These are phyloP conservation scores for Nothophytophthora sp. DNA, from an alignment of 352 stramenopile genomes.

Conservation along the genomic window DNA sequence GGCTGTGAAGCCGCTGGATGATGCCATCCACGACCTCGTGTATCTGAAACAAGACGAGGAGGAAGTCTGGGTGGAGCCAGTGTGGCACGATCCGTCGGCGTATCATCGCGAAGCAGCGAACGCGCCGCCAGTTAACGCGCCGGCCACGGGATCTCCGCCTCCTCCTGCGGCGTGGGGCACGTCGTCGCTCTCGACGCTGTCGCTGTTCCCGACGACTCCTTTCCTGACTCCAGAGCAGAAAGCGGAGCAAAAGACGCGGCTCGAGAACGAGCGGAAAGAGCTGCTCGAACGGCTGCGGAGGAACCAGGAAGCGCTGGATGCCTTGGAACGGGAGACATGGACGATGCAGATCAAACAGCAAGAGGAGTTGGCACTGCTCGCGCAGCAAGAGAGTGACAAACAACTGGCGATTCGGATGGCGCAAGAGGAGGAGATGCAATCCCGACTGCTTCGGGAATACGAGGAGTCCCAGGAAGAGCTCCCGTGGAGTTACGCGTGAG, in stretches of 20 bases:
- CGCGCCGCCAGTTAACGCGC: background rate
- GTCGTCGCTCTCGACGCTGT: slow-evolving; percentile 7
- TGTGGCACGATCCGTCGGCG: slow-evolving; percentile 9
- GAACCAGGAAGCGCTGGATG: slow-evolving; percentile 27
- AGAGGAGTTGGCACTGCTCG: slow-evolving; percentile 11
- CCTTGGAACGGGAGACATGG: slow-evolving; percentile 20
- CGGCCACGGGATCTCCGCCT: slow-evolving; percentile 3
- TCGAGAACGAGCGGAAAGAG: slow-evolving; percentile 25
- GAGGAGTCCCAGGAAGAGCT: slow-evolving; percentile 21
- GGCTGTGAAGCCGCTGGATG: slow-evolving; percentile 31
- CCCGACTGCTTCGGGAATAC: slow-evolving; percentile 18
- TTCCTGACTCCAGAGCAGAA: slow-evolving; percentile 23
- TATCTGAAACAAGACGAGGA: slow-evolving; percentile 27
- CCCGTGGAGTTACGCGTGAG: slow-evolving; percentile 15
- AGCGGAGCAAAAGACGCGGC: slow-evolving; percentile 15
- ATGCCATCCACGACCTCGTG: slow-evolving; percentile 22
- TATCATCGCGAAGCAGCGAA: slow-evolving; percentile 11
- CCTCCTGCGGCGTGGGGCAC: slow-evolving; percentile 13
- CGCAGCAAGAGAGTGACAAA: slow-evolving; percentile 23
- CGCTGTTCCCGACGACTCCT: slow-evolving; percentile 16
- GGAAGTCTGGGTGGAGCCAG: slow-evolving; percentile 18
- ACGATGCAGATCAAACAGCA: slow-evolving; percentile 25
- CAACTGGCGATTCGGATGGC: slow-evolving; percentile 28
- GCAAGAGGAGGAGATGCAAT: slow-evolving; percentile 22
- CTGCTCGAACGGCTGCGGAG: slow-evolving; percentile 17